Conservation (phyloP, 768 basidiomycete genomes). For the Neoboletus brunneissimus region DNA sequence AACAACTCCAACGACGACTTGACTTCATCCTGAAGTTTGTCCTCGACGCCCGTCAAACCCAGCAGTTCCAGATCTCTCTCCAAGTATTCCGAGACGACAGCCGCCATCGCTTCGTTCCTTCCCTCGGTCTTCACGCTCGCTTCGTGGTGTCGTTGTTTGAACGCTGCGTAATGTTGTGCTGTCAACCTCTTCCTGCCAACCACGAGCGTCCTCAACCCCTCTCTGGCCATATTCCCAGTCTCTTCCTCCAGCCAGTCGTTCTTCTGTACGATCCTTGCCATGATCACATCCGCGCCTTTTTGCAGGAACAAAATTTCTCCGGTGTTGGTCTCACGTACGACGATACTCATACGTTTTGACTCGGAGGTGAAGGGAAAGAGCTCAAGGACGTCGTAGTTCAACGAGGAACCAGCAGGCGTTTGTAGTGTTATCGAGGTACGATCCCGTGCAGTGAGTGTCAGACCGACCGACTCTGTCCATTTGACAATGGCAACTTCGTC, state of each 20-base stretch:
- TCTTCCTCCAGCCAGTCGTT: slow-evolving; percentile 99
- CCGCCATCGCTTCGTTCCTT: slow-evolving; percentile 76
- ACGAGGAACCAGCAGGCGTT: slow-evolving; percentile 57
- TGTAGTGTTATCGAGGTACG: slow-evolving; percentile 86
- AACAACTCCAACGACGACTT: slow-evolving; percentile 89
- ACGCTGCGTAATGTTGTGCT: slow-evolving; percentile 65
- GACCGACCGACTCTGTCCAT: slow-evolving; percentile 94
- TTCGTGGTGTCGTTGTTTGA: slow-evolving; percentile 66
- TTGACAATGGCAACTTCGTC: slow-evolving; percentile 99
- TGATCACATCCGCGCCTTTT: slow-evolving; percentile 98
- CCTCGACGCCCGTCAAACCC: slow-evolving; percentile 97
- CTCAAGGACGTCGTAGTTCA: slow-evolving; percentile 84
- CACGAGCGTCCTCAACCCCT: slow-evolving; percentile 92
- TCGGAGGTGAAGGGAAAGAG: slow-evolving; percentile 99
- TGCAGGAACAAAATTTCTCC: slow-evolving; percentile 88
- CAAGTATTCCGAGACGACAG: slow-evolving; percentile 70
- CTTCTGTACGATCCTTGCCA: slow-evolving; percentile 90
- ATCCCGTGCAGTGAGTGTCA: slow-evolving; percentile 86
- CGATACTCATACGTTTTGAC: slow-evolving; percentile 98
- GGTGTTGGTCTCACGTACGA: slow-evolving; percentile 74
- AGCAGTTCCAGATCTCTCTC: slow-evolving; percentile 90
- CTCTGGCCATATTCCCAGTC: slow-evolving; percentile 96
- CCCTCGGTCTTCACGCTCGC: slow-evolving; percentile 80
- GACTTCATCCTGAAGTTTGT: slow-evolving; percentile 97
- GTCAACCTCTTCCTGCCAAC: slow-evolving; percentile 80